These are phyloP conservation scores for Amanita rimosa DNA, from an alignment of 768 basidiomycete species.

Conservation along the genomic window DNA sequence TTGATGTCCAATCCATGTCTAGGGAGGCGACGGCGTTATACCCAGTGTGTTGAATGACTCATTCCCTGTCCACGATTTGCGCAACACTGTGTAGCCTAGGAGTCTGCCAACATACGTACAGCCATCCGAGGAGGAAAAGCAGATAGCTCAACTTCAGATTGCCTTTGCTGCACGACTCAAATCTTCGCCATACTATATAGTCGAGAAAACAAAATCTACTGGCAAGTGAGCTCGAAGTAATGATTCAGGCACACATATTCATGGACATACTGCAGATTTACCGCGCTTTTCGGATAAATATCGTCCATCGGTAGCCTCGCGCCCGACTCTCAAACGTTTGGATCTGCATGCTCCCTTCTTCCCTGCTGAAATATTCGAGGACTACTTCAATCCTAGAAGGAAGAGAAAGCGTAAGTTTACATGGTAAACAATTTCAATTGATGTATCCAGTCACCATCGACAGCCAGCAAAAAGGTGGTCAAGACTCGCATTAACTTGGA, in stretches of 20 bases:
- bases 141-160: constrained; percentile 53
- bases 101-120: constrained; percentile 63
- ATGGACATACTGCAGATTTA: constrained; percentile 36
- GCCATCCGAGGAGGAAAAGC: constrained; percentile 52
- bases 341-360: constrained; percentile 72
- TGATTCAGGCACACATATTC: not conserved
- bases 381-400: constrained; percentile 68
- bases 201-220: constrained; percentile 56
- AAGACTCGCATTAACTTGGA: constrained; percentile 51
- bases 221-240: constrained; percentile 19
- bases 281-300: constrained; percentile 83
- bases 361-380: constrained; percentile 63
- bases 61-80: constrained; percentile 11
- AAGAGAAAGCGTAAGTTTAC: constrained; percentile 38
- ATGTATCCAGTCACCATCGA: constrained; percentile 2
- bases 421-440: not conserved
- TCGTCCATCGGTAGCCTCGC: constrained; percentile 44
- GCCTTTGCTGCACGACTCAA: constrained; percentile 56
- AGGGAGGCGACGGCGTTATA: constrained; percentile 70
- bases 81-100: constrained; percentile 35
- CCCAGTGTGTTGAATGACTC: constrained; percentile 46
- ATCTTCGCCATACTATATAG: constrained; percentile 64
- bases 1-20: constrained; percentile 68
- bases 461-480: constrained; percentile 7
- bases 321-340: constrained; percentile 57